Evolutionary conservation across 768 basidiomycete species (phyloP).

Genomic region (Stropharia rugosoannulata): DNA sequence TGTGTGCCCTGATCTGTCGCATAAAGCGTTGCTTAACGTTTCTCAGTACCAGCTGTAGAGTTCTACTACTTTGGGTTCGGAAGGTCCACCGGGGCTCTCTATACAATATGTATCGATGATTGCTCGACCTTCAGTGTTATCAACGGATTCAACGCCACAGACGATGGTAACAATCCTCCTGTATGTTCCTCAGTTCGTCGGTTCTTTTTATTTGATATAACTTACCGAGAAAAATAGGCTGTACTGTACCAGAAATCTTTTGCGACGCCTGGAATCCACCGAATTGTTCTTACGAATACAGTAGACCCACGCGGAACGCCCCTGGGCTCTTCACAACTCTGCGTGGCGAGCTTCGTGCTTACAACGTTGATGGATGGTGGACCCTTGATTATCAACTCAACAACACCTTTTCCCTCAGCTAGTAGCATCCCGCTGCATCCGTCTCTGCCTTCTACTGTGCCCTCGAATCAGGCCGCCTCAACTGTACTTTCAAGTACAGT

Average conservation of each 20-base stretch:
- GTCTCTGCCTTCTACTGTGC: neutral
- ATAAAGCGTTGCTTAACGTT: neutral
- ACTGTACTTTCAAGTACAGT: neutral
- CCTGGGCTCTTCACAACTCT: neutral
- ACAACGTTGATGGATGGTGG: neutral
- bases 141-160: constrained; percentile 25
- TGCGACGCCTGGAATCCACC: neutral
- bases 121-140: constrained; percentile 24
- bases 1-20: neutral
- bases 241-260: neutral
- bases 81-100: constrained; percentile 23
- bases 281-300: neutral
- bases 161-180: constrained; percentile 3
- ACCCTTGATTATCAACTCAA: no score
- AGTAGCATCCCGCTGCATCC: neutral
- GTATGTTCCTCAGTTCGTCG: neutral
- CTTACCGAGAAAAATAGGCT: neutral
- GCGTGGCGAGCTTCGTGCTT: neutral
- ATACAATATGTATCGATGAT: constrained; percentile 31
- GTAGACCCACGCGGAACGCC: neutral
- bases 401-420: neutral
- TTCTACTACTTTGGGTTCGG: constrained; percentile 30
- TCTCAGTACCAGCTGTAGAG: constrained; percentile 24
- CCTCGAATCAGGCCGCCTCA: neutral
- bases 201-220: no score